Base-by-base conservation (phyloP, 768 basidiomycete genomes). In the Phylloporus arenicola region DNA sequence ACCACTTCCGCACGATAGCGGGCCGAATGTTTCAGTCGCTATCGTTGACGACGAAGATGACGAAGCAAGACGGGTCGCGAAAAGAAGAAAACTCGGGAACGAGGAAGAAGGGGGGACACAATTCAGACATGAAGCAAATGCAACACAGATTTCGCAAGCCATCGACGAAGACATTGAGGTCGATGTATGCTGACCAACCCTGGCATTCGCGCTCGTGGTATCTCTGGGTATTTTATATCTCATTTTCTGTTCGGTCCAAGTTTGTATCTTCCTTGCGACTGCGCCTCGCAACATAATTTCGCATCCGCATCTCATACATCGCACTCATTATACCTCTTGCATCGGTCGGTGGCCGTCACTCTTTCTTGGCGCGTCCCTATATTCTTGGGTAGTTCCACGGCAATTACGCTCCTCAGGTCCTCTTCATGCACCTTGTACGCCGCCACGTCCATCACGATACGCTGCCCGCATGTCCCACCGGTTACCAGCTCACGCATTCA, bases 31-130 rank as follows among this genome's bases (percentile, higher is more conserved):
- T 75, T 79, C 83, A n/a, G 77, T 82, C 30, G 70, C 86, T 37
- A 69, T 82, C 40, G 72, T 83, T 29, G 84, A 70, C 33, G 71
- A 86, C n/a, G 83, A 84, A 47, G 77, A 77, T 22, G 54, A 57
- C 30, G 75, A 78, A 34, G 75, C 80, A 40, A 75, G 72, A 31
- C 81, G 83, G 39, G 74, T 69, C 25, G 62, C 70, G 46, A 88
- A 86, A 68, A 78, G 77, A 55, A 75, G 84, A 59, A 64, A 65
- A 48, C 54, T 75, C 34, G 65, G 57, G 22, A 56, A 48, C 27
- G 39, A 51, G 19, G 38, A 13, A 34, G 48, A 46, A 17, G 19
- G 34, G 19, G 25, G 24, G 48, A 37, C 38, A 19, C 35, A 39
- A 22, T 29, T 25, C 45, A 51, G 43, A 30, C 33, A 34, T 27